phyloP scores from a whole-genome alignment of 805 yeast genomes.

The Saccharomycopsis oosterbeekiorum region DNA sequence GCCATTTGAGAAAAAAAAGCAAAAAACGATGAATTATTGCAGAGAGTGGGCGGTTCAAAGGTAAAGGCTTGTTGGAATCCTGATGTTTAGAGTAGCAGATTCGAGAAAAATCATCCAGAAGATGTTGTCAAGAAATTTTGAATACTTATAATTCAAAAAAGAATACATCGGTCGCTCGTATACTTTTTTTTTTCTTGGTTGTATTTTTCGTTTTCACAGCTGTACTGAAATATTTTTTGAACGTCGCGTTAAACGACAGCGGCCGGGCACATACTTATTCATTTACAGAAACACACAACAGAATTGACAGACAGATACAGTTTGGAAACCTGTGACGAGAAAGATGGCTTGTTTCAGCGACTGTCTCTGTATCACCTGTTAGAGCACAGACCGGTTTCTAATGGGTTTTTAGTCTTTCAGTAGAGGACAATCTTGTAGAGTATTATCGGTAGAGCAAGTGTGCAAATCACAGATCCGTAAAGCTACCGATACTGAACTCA shows the following conservation, averaged over 20 bases:
- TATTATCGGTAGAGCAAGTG: no score
- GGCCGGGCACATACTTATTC: background rate
- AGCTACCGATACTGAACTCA: no score
- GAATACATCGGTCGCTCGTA: background rate
- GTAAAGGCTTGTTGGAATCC: background rate
- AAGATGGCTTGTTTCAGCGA: no score
- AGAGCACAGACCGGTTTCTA: no score
- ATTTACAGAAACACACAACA: background rate
- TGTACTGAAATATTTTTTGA: background rate
- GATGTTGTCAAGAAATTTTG: background rate
- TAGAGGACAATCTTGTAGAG: no score
- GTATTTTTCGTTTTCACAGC: background rate
- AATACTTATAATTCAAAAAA: no score
- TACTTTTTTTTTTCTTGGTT: background rate
- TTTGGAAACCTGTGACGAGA: no score
- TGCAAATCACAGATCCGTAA: no score
- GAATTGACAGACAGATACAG: background rate
- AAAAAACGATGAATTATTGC: background rate
- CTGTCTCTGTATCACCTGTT: no score
- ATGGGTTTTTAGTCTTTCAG: no score
- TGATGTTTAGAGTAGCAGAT: background rate
- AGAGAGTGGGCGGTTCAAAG: no score
- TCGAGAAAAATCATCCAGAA: no score
- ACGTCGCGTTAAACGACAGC: background rate
- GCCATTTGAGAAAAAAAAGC: background rate